phyloP scores from a whole-genome alignment of 495 filamentous ascomycete species.

The Parachaetomium inaequale region DNA sequence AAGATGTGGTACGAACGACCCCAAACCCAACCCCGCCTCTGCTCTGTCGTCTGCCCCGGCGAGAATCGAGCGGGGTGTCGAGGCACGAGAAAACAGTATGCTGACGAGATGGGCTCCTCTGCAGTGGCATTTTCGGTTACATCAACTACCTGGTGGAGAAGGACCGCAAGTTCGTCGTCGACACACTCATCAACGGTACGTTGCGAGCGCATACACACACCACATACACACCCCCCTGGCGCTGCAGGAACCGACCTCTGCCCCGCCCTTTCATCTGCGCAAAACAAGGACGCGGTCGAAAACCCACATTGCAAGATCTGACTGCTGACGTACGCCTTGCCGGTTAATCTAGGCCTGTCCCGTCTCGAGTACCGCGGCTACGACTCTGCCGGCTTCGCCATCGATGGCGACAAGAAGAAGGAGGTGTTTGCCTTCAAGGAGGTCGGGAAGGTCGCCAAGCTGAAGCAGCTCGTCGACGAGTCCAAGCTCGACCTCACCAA shows the following conservation, averaged over 20 bases:
- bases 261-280: conserved; percentile 20
- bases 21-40: conserved; percentile 18
- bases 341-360: conserved; percentile 56
- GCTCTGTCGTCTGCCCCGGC: not conserved
- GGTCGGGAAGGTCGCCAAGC: conserved; percentile 95
- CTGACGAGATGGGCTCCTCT: conserved; percentile 6
- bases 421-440: conserved; percentile 98
- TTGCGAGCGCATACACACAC: conserved; percentile 5
- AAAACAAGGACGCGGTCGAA: conserved; percentile 17
- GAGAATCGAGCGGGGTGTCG: conserved; percentile 5
- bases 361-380: conserved; percentile 95
- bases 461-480: conserved; percentile 87
- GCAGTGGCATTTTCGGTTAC: conserved; percentile 98
- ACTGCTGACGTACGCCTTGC: conserved; percentile 24
- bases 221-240: too few relatives aligned
- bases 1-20: conserved; percentile 35
- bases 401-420: conserved; percentile 98
- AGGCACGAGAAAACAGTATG: not conserved
- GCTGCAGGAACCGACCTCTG: conserved; percentile 14
- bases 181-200: conserved; percentile 91
- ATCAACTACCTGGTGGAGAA: conserved; percentile 92
- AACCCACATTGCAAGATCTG: not conserved
- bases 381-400: conserved; percentile 91
- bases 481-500: conserved; percentile 79
- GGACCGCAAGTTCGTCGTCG: conserved; percentile 89